Base-by-base conservation (phyloP, 805 yeast genomes). In the Yamadazyma ubonensis region DNA sequence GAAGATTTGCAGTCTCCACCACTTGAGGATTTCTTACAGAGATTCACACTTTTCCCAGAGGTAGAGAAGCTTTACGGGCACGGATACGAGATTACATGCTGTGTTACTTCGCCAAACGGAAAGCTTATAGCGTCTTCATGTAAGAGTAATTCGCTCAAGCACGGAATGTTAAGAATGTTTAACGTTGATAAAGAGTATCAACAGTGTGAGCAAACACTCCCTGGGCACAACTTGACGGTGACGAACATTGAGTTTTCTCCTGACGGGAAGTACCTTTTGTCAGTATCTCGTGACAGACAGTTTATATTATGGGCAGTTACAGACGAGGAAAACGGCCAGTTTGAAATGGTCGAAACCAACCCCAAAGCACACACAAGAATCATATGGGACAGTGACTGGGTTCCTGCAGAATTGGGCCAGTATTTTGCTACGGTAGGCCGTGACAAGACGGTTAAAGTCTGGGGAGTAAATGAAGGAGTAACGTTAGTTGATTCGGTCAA, bases 311-410 rank as follows among this genome's bases (percentile, higher is more conserved):
- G 96, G 91, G 65, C 67, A 47, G 64, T 77, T 42, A 43, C 53
- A 14, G 55, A 63, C 22, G 65, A 57, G 12, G 44, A 35, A 4
- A 44, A 38, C 8, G 62, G 58, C 2, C 50, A 53, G 10, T 65
- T 71, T 31, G 58, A 59, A 15, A 74, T 76, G 44, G 57, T 62
- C 14, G 59, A 78, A 40, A 57, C 63, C 14, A 71, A 75, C 40
- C 77, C 77, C 25, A 87, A 84, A 57, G 96, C 96, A 0, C 99
- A 95, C 56, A 61, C 83, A 2, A 78, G 97, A 61, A 91, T 93
- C 52, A 78, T 93, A 30, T 95, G 99, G 99, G 98, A 93, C 64
- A 82, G 91, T 57, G 76, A 85, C 27, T 93, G 97, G 96, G 67
- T 81, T 0, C 87, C 89, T 4, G 10, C 14, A 6, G 44, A 53